Evolutionary conservation across 2,329 filamentous ascomycete species (phyloP).

Genomic region (Aspergillus brunneoviolaceus): DNA sequence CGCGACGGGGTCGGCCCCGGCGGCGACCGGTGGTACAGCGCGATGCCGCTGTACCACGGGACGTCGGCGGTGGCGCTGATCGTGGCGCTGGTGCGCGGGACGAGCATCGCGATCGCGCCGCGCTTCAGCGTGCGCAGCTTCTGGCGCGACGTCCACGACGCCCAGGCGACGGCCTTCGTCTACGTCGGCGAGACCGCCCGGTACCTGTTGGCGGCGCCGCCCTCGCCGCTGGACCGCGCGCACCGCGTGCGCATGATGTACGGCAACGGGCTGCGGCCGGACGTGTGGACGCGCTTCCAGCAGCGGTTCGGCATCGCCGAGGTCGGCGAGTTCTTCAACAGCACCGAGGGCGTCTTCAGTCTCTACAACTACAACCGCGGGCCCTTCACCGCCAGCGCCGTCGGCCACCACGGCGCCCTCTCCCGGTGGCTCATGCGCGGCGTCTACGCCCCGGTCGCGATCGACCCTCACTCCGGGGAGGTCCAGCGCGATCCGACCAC

Average conservation of each 20-base stretch:
- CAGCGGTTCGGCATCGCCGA: slow-evolving; percentile 54
- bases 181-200: slow-evolving; percentile 78
- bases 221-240: slow-evolving; percentile 44
- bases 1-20: slow-evolving; percentile 28
- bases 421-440: slow-evolving; percentile 55
- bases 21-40: slow-evolving; percentile 68
- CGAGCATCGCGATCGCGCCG: slow-evolving; percentile 42
- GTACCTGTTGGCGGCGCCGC: slow-evolving; percentile 68
- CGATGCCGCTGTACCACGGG: slow-evolving; percentile 77
- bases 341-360: slow-evolving; percentile 68
- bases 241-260: slow-evolving; percentile 49
- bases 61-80: slow-evolving; percentile 65
- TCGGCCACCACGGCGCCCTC: slow-evolving; percentile 70
- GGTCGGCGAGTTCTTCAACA: slow-evolving; percentile 75
- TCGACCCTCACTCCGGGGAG: slow-evolving; percentile 67
- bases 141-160: slow-evolving; percentile 70
- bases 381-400: slow-evolving; percentile 61
- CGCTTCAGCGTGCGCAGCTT: slow-evolving; percentile 67
- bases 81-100: slow-evolving; percentile 54
- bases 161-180: slow-evolving; percentile 67
- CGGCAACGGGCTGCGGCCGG: slow-evolving; percentile 51
- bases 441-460: slow-evolving; percentile 63
- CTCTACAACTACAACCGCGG: slow-evolving; percentile 62
- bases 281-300: slow-evolving; percentile 54
- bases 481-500: slow-evolving; percentile 66